Conservation (phyloP, 805 yeast genomes). For the Wickerhamomyces chaumierensis region DNA sequence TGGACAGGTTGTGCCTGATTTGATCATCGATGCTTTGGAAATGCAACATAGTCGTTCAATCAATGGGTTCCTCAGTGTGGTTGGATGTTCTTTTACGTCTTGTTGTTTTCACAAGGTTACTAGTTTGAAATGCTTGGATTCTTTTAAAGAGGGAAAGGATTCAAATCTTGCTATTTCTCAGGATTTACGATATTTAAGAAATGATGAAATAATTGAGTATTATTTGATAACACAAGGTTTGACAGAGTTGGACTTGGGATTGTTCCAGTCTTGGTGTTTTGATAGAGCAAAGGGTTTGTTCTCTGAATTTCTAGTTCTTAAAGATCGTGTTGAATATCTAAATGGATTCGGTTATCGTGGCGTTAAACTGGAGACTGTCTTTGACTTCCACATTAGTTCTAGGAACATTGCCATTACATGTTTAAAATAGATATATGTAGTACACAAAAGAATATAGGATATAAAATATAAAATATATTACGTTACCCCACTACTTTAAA, state of each 20-base stretch:
- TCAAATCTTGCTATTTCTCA: background rate
- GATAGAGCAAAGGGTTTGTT: background rate
- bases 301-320: conserved; percentile 2
- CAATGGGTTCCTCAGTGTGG: conserved; percentile 2
- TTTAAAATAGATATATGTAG: too few relatives aligned
- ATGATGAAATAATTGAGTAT: conserved; percentile 2
- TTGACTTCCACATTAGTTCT: conserved; percentile 5
- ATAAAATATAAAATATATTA: too few relatives aligned
- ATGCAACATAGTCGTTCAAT: background rate
- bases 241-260: background rate
- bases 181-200: conserved; percentile 4
- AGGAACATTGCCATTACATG: conserved; percentile 2
- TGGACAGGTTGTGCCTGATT: conserved; percentile 5
- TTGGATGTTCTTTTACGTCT: conserved; percentile 4
- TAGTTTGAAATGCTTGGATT: conserved; percentile 7
- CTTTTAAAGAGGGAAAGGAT: conserved; percentile 4
- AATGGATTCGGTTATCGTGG: too few relatives aligned
- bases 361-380: background rate
- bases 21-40: background rate
- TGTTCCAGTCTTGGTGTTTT: conserved; percentile 1
- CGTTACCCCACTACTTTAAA: conserved; percentile 5
- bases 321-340: conserved; percentile 2
- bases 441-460: too few relatives aligned
- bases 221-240: too few relatives aligned
- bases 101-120: conserved; percentile 10